A percentile compares a stretch with the other conserved stretches of the same genome.
These are phyloP conservation scores for Fusarium sp. DNA, from an alignment of 2,329 filamentous ascomycete genomes.

Conservation along the genomic window DNA sequence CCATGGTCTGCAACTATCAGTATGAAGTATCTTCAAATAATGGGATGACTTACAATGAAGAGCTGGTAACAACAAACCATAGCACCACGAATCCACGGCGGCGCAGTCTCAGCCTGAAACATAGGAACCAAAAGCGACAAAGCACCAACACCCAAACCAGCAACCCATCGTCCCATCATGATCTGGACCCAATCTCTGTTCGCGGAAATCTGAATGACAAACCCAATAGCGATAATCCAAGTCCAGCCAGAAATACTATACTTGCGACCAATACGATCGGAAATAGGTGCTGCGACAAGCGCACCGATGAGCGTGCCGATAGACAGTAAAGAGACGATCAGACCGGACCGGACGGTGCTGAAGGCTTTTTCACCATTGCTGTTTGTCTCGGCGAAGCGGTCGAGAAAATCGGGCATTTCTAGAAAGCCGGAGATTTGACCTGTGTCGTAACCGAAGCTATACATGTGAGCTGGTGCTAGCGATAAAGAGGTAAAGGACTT, in stretches of 20 bases:
- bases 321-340: slow-evolving; percentile 69
- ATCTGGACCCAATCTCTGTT: slow-evolving; percentile 70
- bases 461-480: background rate
- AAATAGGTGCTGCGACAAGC: slow-evolving; percentile 68
- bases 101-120: slow-evolving; percentile 79
- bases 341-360: slow-evolving; percentile 65
- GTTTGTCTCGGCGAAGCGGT: slow-evolving; percentile 60
- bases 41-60: slow-evolving; percentile 74
- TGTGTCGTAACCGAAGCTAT: slow-evolving; percentile 60
- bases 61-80: slow-evolving; percentile 77
- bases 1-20: slow-evolving; percentile 53
- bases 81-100: slow-evolving; percentile 73
- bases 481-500: slow-evolving; percentile 13
- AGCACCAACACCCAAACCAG: slow-evolving; percentile 75
- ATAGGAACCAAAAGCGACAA: slow-evolving; percentile 75
- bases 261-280: slow-evolving; percentile 73
- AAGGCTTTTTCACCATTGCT: slow-evolving; percentile 58
- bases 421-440: slow-evolving; percentile 68
- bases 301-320: slow-evolving; percentile 72
- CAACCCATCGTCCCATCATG: slow-evolving; percentile 72
- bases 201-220: slow-evolving; percentile 74
- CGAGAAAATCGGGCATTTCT: slow-evolving; percentile 67
- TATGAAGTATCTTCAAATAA: too few species aligned
- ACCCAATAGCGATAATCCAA: slow-evolving; percentile 71
- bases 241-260: slow-evolving; percentile 71